Evolutionary conservation across 208 protist species (phyloP), one percentile per base, ranked within the genome.

Genomic region (Porcisia deanei): DNA sequence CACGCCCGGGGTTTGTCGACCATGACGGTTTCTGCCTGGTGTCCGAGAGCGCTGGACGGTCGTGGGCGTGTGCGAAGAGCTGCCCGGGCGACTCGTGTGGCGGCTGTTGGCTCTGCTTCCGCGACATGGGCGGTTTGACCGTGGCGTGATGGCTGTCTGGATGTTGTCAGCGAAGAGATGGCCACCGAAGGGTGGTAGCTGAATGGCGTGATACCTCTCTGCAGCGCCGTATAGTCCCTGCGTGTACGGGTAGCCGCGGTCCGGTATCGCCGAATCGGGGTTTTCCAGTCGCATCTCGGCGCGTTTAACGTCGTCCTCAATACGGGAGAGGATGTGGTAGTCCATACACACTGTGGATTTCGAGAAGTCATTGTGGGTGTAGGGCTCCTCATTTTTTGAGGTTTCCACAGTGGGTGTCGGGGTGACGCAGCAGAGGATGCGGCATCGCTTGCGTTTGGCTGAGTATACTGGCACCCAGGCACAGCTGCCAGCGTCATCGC

Each of bases 291-390:
- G 85, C 71, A 79, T 73, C 60, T 71, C 57, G 16, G 78, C 76
- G 16, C 88, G 80, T 20, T 66, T 63, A 37, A 83, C 22, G 66
- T 90, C 81, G 3, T 75, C 80, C 69, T 89, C 77, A 22, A 89
- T 81, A 30, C 89, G 86, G 25, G 83, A 80, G 14, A 84, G 78
- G 2, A 93, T 74, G 83, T 93, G 89, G 30, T 84, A 68, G 64
- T 87, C 80, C 83, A 86, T 88, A 76, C 86, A 91, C 30, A 82
- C 70, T 0, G 89, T 93, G 47, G 73, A 85, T 43, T 61, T 73
- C 25, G 70, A 30, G 8, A 58, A 45, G 52, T 72, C 54, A 65
- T 54, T 60, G 14, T 69, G 57, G 5, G 57, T 0, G 34, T 67
- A 58, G 16, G 39, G 49, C 3, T 30, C 54, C 71, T 77, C 76